Evolutionary conservation across 441 rosid genomes (phyloP), one percentile per base, ranked within the genome.

Genomic region (Euphorbia neoarborescens): DNA sequence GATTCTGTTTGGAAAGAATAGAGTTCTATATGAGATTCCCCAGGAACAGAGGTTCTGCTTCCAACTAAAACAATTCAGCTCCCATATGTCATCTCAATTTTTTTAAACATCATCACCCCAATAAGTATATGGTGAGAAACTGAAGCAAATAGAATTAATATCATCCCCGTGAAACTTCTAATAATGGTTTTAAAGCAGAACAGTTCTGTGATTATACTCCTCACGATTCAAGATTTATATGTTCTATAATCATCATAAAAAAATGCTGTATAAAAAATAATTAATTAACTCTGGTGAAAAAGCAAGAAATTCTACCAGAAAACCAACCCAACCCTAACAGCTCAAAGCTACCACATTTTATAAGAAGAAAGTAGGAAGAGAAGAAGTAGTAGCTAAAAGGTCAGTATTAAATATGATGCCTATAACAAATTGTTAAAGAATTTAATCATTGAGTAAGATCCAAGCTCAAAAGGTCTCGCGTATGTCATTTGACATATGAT

Each of bases 1-100:
- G 64, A 62, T 74, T 83, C 83, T 76, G 76, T 73, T 81, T 76
- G 71, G 71, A 74, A 77, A 68, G 77, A 72, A 73, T 77, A 79
- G 70, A 78, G 74, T 79, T 81, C 69, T 68, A 70, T 65, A 82
- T 79, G 67, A 78, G 81, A 78, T 53, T 63, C 77, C 75, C 73
- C 65, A 37, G 62, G 74, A 58, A 69, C 58, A 67, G 69, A 77
- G 72, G 53, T 66, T 42, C 70, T 53, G 68, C 73, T 75, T 62
- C 71, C 28, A 53, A 71, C 73, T 60, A 72, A 70, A 71, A 70
- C 37, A 77, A 68, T 30, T 24, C 67, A 65, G 67, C 35, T 17
- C 25, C 65, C 68, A 22, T 27, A 73, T 62, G 58, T 71, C 24
- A 69, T 51, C 35, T 42, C 14, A 24, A 1, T 7, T 64, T 57